Evolutionary conservation across 768 basidiomycete genomes (phyloP), one percentile per base, ranked within the genome.

Genomic region (Candolleomyces eurysporus): DNA sequence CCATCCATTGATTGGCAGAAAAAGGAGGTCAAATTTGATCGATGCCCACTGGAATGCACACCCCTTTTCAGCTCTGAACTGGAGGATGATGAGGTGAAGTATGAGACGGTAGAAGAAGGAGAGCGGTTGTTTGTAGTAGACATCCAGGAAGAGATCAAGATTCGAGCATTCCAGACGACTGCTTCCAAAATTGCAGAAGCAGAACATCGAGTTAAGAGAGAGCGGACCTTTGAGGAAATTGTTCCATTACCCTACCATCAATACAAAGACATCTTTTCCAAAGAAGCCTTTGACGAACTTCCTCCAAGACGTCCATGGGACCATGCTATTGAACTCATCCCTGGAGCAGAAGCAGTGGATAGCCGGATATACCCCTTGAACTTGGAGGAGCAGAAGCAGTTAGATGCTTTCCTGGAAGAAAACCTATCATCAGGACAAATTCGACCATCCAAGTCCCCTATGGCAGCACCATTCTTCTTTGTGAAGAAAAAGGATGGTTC

Each of bases 401-500:
- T 46, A 4, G 45, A 46, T 14, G 13, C 5, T 4, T 46, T 46
- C 45, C 5, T 46, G 4, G 45, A 14, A 14, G 45, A 46, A 19
- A 5, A 46, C 19, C 45, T 46, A 4, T 39, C 51, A 5, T 69
- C 55, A n/a, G 67, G 67, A 14, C 5, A 60, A 17, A 58, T 69
- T 14, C 48, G 55, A 31, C 61, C 63, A 1, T 71, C 68, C 5
- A 62, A 67, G 60, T 69, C 68, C 0, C 69, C 65, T 0, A 58
- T 68, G 42, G 63, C 69, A 0, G 63, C 67, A 0, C 65, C 63
- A 0, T 39, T 67, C 58, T 68, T 68, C 57, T 76, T 78, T 39
- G 61, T 76, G 3, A 71, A 70, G 22, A 78, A 78, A 65, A 75
- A 78, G 62, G 77, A 76, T 57, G 71, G 75, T 1, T 57, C 57